Evolutionary conservation across 1,139 yeast genomes (phyloP), one percentile per base, ranked within the genome.

Genomic region (Suhomyces kunorum): DNA sequence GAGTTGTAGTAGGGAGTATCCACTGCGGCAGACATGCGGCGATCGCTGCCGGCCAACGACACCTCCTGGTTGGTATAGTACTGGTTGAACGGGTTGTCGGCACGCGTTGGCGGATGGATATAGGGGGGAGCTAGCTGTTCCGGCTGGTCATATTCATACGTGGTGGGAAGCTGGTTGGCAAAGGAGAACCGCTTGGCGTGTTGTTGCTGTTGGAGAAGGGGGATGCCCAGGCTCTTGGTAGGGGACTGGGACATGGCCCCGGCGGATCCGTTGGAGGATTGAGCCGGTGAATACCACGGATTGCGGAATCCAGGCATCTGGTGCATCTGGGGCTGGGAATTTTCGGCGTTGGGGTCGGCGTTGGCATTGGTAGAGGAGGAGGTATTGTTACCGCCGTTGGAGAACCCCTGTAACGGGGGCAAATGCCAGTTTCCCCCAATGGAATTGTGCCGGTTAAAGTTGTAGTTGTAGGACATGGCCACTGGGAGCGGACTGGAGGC

Each of bases 111-210:
- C 8, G 78, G 77, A 34, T 68, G 68, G 16, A 70, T 59, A 42
- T 57, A 63, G 11, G 70, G 71, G 1, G 66, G 63, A 1, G 51
- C 55, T 12, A 50, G 47, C 31, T 50, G 55, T 12, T 38, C 45
- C 32, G 45, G 49, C 22, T 45, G 51, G 17, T 63, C 70, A 40
- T 68, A 55, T 53, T 78, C 82, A 51, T 74, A 77, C 1, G 83
- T 78, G 3, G 76, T 70, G 20, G 81, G 80, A 14, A 77, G 59
- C 44, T 70, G 74, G 49, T 68, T 71, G 12, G 76, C 68, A 46
- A 69, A 71, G 42, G 63, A 66, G 58, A 51, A 68, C 50, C 70
- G 67, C 51, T 60, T 19, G 77, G 80, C 1, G 75, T 71, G 65
- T 36, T 60, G 59, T 8, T 39, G 42, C 28, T 40, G 44, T 27